phyloP scores from a whole-genome alignment of 768 basidiomycete species.

The Calocera viscosa region DNA sequence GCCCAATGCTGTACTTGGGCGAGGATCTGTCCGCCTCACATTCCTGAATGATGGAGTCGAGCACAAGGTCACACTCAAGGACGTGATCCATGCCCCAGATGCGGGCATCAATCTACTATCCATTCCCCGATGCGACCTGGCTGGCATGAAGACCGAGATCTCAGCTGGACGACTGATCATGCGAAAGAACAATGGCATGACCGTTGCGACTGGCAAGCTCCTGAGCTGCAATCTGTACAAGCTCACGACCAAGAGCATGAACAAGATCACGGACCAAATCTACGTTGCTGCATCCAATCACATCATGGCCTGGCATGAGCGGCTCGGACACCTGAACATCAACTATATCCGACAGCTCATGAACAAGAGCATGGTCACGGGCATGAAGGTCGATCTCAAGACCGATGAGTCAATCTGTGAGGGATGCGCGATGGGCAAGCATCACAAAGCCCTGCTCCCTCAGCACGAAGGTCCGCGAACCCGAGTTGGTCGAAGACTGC shows the following conservation, averaged over 20 bases:
- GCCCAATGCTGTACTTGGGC: background rate
- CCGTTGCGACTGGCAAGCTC: background rate
- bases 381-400: background rate
- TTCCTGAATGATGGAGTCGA: constrained; percentile 12
- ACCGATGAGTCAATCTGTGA: background rate
- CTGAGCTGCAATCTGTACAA: constrained; percentile 5
- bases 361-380: background rate
- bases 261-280: background rate
- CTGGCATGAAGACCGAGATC: constrained; percentile 6
- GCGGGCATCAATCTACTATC: constrained; percentile 24
- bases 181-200: constrained; percentile 11
- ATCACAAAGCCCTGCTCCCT: background rate
- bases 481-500: background rate
- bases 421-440: background rate
- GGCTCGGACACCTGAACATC: background rate
- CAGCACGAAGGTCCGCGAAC: background rate
- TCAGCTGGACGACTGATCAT: constrained; percentile 13
- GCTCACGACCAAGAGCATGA: constrained; percentile 12
- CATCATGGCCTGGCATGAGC: background rate
- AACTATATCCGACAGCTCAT: background rate
- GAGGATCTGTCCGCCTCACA: constrained; percentile 9
- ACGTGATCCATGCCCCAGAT: constrained; percentile 23
- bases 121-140: constrained; percentile 16
- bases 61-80: constrained; percentile 16
- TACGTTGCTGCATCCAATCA: background rate